phyloP scores from a whole-genome alignment of 805 yeast genomes.

The Suhomyces kilbournensis region DNA sequence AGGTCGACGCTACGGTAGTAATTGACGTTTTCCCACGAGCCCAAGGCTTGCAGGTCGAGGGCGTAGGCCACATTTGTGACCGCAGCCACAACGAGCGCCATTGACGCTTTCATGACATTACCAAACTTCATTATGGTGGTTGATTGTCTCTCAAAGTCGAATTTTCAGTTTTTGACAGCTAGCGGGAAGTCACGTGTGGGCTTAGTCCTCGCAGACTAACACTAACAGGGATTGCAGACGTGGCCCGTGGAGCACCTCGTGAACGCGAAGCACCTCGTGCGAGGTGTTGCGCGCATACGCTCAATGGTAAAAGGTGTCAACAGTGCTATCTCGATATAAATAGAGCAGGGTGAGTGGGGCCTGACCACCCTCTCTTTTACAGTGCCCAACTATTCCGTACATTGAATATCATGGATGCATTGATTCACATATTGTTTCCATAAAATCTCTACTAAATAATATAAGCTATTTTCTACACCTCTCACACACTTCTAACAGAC shows the following conservation, averaged over 20 bases:
- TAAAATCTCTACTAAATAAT: neutral
- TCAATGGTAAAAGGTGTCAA: no score
- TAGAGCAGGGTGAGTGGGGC: no score
- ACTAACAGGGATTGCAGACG: neutral
- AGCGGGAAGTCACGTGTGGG: neutral
- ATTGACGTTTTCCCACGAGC: constrained; percentile 55
- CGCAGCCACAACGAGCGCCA: neutral
- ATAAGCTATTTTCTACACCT: neutral
- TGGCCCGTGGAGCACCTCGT: neutral
- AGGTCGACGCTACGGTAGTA: constrained; percentile 62
- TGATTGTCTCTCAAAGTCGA: neutral
- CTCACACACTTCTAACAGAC: neutral
- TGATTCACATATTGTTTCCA: neutral
- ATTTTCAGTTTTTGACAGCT: neutral
- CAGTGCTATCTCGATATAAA: no score
- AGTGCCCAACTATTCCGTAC: no score
- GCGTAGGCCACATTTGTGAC: neutral
- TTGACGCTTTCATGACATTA: constrained; percentile 1
- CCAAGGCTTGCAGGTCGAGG: neutral
- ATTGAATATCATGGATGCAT: no score
- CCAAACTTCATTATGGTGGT: neutral
- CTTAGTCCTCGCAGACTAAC: no score
- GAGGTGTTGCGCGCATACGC: neutral
- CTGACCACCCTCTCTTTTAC: no score
- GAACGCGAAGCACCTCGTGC: no score